Conservation (phyloP, 257 asterid genomes). For the Oldenlandia corymbosa region DNA sequence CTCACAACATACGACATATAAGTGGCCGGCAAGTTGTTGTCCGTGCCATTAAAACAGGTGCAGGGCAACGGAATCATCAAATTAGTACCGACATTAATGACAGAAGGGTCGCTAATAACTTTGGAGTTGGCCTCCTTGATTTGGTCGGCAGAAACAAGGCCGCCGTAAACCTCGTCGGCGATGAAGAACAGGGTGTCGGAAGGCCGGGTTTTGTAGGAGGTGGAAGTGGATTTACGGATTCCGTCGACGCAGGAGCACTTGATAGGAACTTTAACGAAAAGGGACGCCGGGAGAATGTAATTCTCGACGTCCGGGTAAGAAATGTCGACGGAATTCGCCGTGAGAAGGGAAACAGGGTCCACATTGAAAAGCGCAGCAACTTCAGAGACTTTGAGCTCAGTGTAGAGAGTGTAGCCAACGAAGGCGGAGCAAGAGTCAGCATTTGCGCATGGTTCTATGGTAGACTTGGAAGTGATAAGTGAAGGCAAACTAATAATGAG, state of each 20-base stretch:
- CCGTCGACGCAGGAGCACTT: constrained; percentile 82
- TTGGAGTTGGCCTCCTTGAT: constrained; percentile 65
- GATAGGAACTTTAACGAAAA: constrained; percentile 68
- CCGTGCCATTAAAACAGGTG: constrained; percentile 80
- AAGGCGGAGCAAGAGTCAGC: constrained; percentile 68
- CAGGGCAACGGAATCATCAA: constrained; percentile 85
- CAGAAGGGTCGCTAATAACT: constrained; percentile 62
- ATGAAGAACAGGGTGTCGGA: constrained; percentile 66
- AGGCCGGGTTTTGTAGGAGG: constrained; percentile 68
- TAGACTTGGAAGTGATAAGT: constrained; percentile 56
- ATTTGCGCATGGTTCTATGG: constrained; percentile 92
- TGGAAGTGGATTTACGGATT: constrained; percentile 62
- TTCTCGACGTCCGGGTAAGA: constrained; percentile 83
- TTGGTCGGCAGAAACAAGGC: constrained; percentile 86
- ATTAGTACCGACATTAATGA: constrained; percentile 52
- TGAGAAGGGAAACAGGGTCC: constrained; percentile 82
- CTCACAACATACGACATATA: constrained; percentile 76
- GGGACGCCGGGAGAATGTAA: constrained; percentile 79
- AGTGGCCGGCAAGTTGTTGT: constrained; percentile 74
- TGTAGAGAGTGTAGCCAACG: constrained; percentile 85
- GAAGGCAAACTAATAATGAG: constrained; percentile 22
- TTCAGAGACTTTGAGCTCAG: constrained; percentile 90
- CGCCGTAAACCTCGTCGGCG: constrained; percentile 54
- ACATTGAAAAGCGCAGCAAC: constrained; percentile 75
- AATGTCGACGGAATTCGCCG: constrained; percentile 70